Evolutionary conservation across 23 red algal genomes (phyloP).

Genomic region (Chondrus crispus): DNA sequence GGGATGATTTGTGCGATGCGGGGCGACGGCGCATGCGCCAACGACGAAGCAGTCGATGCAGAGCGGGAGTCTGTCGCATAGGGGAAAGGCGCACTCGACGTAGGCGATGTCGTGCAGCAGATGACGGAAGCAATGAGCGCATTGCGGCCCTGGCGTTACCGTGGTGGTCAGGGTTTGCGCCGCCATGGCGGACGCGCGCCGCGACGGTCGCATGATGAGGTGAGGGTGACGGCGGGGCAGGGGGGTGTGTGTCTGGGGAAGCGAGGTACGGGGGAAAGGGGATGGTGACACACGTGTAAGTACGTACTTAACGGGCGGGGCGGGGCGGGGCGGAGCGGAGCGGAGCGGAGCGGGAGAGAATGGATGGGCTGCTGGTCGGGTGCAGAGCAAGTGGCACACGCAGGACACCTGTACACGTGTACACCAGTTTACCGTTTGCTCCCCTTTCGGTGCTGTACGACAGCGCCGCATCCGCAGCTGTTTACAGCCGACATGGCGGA

Average conservation of each 20-base stretch:
- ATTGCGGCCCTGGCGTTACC: constrained; percentile 3
- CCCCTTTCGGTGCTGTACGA: too few species aligned
- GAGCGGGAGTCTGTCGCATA: constrained; percentile 42
- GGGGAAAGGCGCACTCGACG: constrained; percentile 22
- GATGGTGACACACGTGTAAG: too few species aligned
- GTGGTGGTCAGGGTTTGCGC: background rate
- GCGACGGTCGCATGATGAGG: background rate
- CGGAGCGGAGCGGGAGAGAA: background rate
- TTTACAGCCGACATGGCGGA: too few species aligned
- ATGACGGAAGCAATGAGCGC: constrained; percentile 5
- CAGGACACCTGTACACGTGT: too few species aligned
- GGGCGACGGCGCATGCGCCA: constrained; percentile 62
- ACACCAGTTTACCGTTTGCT: too few species aligned
- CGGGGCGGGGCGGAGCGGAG: background rate
- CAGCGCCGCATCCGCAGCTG: too few species aligned
- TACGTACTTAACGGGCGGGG: too few species aligned
- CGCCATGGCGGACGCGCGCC: background rate
- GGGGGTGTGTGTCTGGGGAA: background rate
- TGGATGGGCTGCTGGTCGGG: too few species aligned
- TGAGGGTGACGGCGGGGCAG: background rate
- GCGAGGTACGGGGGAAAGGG: background rate
- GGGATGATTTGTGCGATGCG: constrained; percentile 69
- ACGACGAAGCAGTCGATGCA: constrained; percentile 95
- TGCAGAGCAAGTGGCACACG: too few species aligned
- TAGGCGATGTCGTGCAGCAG: background rate